These are phyloP conservation scores for Mycena crocata DNA, from an alignment of 768 basidiomycete genomes.

Conservation along the genomic window DNA sequence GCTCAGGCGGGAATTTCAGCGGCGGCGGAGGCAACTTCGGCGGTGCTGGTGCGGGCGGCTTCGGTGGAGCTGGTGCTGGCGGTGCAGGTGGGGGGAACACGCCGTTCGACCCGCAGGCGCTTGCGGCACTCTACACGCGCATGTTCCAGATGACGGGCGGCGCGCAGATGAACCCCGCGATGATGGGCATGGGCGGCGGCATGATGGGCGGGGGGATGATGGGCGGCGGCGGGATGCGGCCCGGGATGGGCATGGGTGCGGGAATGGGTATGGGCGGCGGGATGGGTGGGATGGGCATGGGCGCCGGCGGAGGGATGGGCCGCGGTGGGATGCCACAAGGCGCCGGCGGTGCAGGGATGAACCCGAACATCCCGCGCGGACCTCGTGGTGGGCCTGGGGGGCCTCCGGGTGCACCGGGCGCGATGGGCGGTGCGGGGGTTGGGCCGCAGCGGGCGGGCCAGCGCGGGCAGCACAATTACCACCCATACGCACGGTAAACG, in stretches of 20 bases:
- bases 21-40: slow-evolving; percentile 55
- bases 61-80: slow-evolving; percentile 36
- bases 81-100: slow-evolving; percentile 58
- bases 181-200: slow-evolving; percentile 56
- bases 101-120: slow-evolving; percentile 91
- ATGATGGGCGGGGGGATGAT: slow-evolving; percentile 29
- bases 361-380: slow-evolving; percentile 72
- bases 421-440: slow-evolving; percentile 66
- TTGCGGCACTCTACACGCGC: slow-evolving; percentile 93
- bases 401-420: slow-evolving; percentile 61
- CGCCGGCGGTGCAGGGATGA: slow-evolving; percentile 53
- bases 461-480: slow-evolving; percentile 84
- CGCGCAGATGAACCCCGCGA: slow-evolving; percentile 65
- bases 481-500: slow-evolving; percentile 80
- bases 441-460: slow-evolving; percentile 81
- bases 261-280: slow-evolving; percentile 51
- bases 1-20: slow-evolving; percentile 53
- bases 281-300: slow-evolving; percentile 53
- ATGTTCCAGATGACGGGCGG: slow-evolving; percentile 91
- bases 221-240: slow-evolving; percentile 56
- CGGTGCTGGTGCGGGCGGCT: slow-evolving; percentile 35
- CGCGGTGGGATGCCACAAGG: slow-evolving; percentile 52
- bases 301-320: slow-evolving; percentile 54
- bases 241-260: slow-evolving; percentile 49
- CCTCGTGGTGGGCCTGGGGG: slow-evolving; percentile 61